These are phyloP conservation scores for Tetradesmus lagerheimii DNA, from an alignment of 139 green algal species.

Conservation along the genomic window DNA sequence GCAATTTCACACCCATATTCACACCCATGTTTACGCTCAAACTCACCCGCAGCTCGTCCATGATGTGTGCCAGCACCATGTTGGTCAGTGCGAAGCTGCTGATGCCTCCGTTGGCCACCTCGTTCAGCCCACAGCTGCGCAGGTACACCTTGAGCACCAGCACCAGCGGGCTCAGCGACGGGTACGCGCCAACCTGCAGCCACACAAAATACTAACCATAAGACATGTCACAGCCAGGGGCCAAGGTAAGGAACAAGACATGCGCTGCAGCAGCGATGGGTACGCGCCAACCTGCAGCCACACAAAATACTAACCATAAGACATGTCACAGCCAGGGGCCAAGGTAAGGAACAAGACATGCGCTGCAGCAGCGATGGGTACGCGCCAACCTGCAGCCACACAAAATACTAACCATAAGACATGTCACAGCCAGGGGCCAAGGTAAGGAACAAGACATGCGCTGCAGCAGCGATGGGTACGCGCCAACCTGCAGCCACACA, in stretches of 20 bases:
- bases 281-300: background rate
- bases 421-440: background rate
- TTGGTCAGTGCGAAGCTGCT: constrained; percentile 70
- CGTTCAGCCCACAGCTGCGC: constrained; percentile 57
- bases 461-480: constrained; percentile 25
- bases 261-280: constrained; percentile 28
- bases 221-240: background rate
- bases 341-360: background rate
- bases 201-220: background rate
- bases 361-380: constrained; percentile 34
- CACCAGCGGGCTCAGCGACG: constrained; percentile 36
- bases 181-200: background rate
- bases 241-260: background rate
- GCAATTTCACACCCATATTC: background rate
- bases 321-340: background rate
- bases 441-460: background rate
- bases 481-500: background rate
- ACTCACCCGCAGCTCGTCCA: constrained; percentile 68
- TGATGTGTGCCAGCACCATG: constrained; percentile 77
- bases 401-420: background rate
- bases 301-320: background rate
- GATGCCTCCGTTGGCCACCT: constrained; percentile 70
- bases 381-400: background rate
- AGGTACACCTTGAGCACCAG: constrained; percentile 50
- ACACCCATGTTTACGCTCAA: background rate